Evolutionary conservation across 2,329 filamentous ascomycete species (phyloP).

Genomic region (Sarocladium strictum): DNA sequence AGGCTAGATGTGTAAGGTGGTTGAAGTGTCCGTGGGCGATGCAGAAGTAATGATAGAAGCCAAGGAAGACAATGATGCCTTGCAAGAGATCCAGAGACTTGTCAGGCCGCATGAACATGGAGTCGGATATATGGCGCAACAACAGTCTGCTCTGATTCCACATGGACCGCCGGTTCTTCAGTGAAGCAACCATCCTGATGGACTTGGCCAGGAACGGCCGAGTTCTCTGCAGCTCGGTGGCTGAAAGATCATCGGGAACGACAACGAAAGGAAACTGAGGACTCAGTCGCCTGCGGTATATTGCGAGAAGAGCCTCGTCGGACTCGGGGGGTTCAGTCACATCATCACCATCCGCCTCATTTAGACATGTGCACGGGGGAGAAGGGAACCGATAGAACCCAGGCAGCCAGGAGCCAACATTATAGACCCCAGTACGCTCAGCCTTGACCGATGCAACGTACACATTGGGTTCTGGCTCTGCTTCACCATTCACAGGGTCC

Average conservation of each 20-base stretch:
- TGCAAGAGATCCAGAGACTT: slow-evolving; percentile 13
- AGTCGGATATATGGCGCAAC: slow-evolving; percentile 11
- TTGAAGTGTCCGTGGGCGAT: slow-evolving; percentile 13
- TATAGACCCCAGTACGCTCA: slow-evolving; percentile 10
- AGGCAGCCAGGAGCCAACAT: slow-evolving; percentile 9
- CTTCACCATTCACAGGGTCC: slow-evolving; percentile 8
- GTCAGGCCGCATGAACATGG: slow-evolving; percentile 10
- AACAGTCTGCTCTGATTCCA: slow-evolving; percentile 11
- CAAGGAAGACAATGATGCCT: slow-evolving; percentile 12
- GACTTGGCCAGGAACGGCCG: slow-evolving; percentile 13
- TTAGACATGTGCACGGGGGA: slow-evolving; percentile 12
- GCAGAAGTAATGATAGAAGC: slow-evolving; percentile 14
- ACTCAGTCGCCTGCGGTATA: slow-evolving; percentile 12
- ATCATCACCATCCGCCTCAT: slow-evolving; percentile 10
- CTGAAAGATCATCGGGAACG: slow-evolving; percentile 11
- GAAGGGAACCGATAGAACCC: slow-evolving; percentile 12
- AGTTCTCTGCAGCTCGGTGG: slow-evolving; percentile 10
- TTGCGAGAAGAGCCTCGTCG: slow-evolving; percentile 12
- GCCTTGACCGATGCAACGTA: slow-evolving; percentile 11
- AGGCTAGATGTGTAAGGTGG: slow-evolving; percentile 12
- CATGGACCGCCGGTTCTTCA: slow-evolving; percentile 13
- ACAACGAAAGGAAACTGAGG: slow-evolving; percentile 14
- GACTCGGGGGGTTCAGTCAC: slow-evolving; percentile 9
- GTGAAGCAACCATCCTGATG: slow-evolving; percentile 12
- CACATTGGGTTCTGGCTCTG: slow-evolving; percentile 10